A percentile compares a stretch with the other conserved stretches of the same genome.
Evolutionary conservation across 2,329 filamentous ascomycete genomes (phyloP).

Genomic region (Capronia americana): DNA sequence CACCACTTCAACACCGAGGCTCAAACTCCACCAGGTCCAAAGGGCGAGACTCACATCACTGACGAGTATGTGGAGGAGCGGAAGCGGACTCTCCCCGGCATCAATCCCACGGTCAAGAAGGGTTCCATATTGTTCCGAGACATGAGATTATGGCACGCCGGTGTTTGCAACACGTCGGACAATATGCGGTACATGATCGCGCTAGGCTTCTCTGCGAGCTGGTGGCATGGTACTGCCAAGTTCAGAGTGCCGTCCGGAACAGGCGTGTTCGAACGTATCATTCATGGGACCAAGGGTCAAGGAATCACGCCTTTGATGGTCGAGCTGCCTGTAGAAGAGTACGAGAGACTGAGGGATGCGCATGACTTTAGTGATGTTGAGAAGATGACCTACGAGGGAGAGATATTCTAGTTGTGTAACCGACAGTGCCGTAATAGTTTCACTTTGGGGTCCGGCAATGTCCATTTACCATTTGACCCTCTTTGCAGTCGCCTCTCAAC

Average conservation of each 20-base stretch:
- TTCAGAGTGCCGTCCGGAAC: constrained; percentile 22
- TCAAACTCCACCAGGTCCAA: constrained; percentile 38
- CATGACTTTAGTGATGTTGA: constrained; percentile 29
- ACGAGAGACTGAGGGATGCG: constrained; percentile 24
- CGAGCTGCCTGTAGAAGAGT: constrained; percentile 22
- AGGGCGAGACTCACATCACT: constrained; percentile 42
- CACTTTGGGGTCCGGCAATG: neutral
- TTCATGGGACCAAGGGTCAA: constrained; percentile 26
- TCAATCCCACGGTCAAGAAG: constrained; percentile 52
- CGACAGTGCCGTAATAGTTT: neutral
- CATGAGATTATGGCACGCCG: constrained; percentile 68
- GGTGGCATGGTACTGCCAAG: constrained; percentile 29
- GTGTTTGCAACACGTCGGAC: constrained; percentile 63
- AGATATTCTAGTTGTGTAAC: constrained; percentile 17
- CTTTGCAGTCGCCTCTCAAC: neutral
- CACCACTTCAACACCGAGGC: constrained; percentile 49
- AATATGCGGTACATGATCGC: constrained; percentile 61
- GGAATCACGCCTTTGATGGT: constrained; percentile 25
- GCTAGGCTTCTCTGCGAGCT: constrained; percentile 32
- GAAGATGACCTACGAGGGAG: constrained; percentile 30
- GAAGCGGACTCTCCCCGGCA: constrained; percentile 43
- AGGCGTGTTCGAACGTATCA: constrained; percentile 22
- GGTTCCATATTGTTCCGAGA: constrained; percentile 65
- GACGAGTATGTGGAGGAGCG: constrained; percentile 44
- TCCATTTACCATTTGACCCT: neutral